These are phyloP conservation scores for Paraurostyla sp. DNA, from an alignment of 73 alveolate genomes.

Conservation along the genomic window DNA sequence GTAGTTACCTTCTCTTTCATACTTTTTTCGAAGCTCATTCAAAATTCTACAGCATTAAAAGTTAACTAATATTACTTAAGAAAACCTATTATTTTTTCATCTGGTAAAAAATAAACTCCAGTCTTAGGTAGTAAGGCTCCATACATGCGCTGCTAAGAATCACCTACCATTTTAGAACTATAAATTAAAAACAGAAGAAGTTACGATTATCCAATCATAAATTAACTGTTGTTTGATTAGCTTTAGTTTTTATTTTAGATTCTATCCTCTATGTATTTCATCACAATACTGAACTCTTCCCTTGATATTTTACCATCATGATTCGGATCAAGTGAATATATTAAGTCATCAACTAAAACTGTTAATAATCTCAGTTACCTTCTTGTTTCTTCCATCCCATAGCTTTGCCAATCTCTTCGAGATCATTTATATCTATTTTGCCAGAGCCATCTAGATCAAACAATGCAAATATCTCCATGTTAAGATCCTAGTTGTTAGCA, in stretches of 20 bases:
- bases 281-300: conserved; percentile 69
- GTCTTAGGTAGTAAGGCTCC: conserved; percentile 64
- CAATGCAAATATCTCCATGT: background rate
- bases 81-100: conserved; percentile 66
- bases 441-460: conserved; percentile 60
- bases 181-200: background rate
- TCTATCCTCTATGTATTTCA: conserved; percentile 70
- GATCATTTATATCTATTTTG: conserved; percentile 22
- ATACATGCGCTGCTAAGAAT: background rate
- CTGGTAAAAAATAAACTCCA: conserved; percentile 76
- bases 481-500: background rate
- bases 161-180: conserved; percentile 21
- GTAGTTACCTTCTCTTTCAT: conserved; percentile 71
- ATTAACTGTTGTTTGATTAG: background rate
- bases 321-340: conserved; percentile 52
- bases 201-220: background rate
- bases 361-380: background rate
- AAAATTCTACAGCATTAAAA: conserved; percentile 24
- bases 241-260: conserved; percentile 10
- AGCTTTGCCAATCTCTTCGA: conserved; percentile 44
- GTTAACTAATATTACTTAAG: conserved; percentile 12
- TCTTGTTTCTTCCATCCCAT: conserved; percentile 47
- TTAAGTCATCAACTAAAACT: conserved; percentile 36
- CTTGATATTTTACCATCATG: conserved; percentile 71
- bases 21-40: conserved; percentile 73